Percentiles rank a stretch among this genome's conserved stretches.
phyloP scores from a whole-genome alignment of 1,139 yeast species.

The Diutina sp. region DNA sequence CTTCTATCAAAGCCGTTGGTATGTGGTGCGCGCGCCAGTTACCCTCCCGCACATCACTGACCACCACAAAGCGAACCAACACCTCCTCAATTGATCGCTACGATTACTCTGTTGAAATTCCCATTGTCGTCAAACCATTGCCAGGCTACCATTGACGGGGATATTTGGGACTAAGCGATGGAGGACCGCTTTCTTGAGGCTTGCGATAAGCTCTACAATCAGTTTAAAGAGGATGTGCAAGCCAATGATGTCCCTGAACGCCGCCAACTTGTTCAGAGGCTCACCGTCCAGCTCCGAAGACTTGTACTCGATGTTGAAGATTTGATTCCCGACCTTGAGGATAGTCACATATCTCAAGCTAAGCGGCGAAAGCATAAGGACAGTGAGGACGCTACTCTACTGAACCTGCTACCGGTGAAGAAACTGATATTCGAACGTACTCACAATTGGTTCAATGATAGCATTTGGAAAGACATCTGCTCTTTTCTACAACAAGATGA shows the following conservation, averaged over 20 bases:
- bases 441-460: background rate
- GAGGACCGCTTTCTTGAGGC: background rate
- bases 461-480: background rate
- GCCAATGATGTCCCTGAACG: background rate
- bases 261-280: background rate
- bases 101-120: background rate
- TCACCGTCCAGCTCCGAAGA: background rate
- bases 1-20: too few relatives aligned
- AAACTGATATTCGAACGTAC: background rate
- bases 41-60: background rate
- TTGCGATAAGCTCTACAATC: background rate
- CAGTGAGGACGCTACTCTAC: background rate
- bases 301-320: constrained; percentile 1
- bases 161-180: background rate
- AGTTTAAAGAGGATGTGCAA: background rate
- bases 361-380: background rate
- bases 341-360: background rate
- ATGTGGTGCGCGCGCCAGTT: too few relatives aligned
- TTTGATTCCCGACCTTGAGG: background rate
- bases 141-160: background rate
- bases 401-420: background rate
- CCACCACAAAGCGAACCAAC: background rate
- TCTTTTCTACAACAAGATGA: background rate
- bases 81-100: background rate
- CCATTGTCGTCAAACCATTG: background rate